Conservation (phyloP, 306 rosid genomes). For the Gynostemma pentaphyllum region DNA sequence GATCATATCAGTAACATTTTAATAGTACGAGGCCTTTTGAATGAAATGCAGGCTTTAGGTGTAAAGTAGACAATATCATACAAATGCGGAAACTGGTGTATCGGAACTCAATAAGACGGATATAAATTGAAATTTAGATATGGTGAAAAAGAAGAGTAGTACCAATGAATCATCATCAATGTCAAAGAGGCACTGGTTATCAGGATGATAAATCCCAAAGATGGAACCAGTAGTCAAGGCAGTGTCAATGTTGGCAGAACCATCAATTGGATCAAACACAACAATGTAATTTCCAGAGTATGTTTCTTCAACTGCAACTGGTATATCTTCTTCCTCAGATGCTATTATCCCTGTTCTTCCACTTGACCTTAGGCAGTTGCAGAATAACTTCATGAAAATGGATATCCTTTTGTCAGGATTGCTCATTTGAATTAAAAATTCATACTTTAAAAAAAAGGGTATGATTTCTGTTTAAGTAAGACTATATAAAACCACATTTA, state of each 20-base stretch:
- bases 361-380: constrained; percentile 28
- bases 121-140: no score
- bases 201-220: constrained; percentile 31
- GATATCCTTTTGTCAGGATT: no score
- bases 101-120: no score
- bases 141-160: constrained; percentile 1
- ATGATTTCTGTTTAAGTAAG: no score
- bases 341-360: constrained; percentile 34
- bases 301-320: constrained; percentile 36
- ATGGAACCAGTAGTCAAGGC: constrained; percentile 34
- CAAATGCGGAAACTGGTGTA: no score
- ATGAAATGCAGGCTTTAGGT: no score
- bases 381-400: constrained; percentile 24
- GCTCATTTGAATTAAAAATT: no score
- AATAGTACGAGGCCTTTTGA: no score
- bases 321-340: constrained; percentile 34
- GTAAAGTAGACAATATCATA: no score
- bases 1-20: no score
- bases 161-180: constrained; percentile 21
- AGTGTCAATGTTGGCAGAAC: constrained; percentile 33
- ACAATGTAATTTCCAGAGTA: constrained; percentile 34
- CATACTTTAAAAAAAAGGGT: no score
- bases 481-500: no score
- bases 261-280: constrained; percentile 35
- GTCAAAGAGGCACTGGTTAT: constrained; percentile 24